A percentile compares a stretch with the other conserved stretches of the same genome.
These are phyloP conservation scores for Clarireedia homoeocarpa DNA, from an alignment of 2,329 filamentous ascomycete species.

Conservation along the genomic window DNA sequence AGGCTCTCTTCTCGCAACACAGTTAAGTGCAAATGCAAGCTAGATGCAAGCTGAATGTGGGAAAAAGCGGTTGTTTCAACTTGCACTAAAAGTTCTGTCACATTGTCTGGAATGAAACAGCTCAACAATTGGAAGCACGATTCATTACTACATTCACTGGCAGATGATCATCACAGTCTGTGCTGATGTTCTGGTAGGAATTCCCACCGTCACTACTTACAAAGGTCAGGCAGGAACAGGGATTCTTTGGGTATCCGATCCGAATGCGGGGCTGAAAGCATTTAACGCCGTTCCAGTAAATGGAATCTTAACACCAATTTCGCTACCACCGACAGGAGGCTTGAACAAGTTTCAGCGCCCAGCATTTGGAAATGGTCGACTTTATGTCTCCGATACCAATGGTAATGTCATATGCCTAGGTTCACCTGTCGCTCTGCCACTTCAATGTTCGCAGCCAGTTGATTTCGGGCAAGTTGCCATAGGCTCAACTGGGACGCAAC, in stretches of 20 bases:
- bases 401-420: constrained; percentile 23
- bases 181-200: constrained; percentile 10
- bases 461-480: constrained; percentile 28
- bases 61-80: too few species aligned
- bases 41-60: too few species aligned
- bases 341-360: constrained; percentile 32
- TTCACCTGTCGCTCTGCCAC: constrained; percentile 31
- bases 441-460: constrained; percentile 31
- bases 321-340: constrained; percentile 29
- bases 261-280: constrained; percentile 31
- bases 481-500: constrained; percentile 27
- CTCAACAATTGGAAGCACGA: too few species aligned
- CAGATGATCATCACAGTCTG: constrained; percentile 23
- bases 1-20: too few species aligned
- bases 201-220: constrained; percentile 28
- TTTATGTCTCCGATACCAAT: constrained; percentile 27
- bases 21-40: too few species aligned
- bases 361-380: constrained; percentile 31
- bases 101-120: too few species aligned
- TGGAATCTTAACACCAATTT: constrained; percentile 27
- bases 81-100: too few species aligned
- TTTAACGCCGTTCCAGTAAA: constrained; percentile 33
- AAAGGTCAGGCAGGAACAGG: constrained; percentile 30
- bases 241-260: constrained; percentile 33
- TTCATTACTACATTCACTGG: neutral